Base-by-base conservation (phyloP, 371 early-diverging fungal genomes). In the Capniomyces stellatus region DNA sequence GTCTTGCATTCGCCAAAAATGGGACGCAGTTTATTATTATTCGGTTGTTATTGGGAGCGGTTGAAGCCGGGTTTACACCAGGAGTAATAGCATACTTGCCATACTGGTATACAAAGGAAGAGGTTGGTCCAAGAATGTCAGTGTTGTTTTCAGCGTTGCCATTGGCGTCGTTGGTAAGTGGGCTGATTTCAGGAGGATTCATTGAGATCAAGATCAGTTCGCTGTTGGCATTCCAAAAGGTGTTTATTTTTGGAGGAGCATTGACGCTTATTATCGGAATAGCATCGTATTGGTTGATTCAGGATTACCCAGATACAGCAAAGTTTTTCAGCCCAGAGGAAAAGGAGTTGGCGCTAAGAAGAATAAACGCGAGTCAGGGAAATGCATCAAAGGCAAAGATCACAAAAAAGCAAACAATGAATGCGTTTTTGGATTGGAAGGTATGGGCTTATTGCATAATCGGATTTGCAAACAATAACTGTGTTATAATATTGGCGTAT, bases 11-110 rank as follows among this genome's bases (percentile, higher is more conserved):
- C 22, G 57, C 40, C 6, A 51, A 48, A 42, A 39, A 30, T 19
- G 30, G 43, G 22, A 28, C 29, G 64, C 60, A 63, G 23, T 56
- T 55, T 41, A 58, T 64, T 55, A 67, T 67, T 15, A 49, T 69
- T 28, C 71, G 84, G 3, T 78, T 79, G 57, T 74, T 82, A 49
- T 57, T 80, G n/a, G 85, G 85, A 28, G 59, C 77, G 23, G 63
- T 77, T 15, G 86, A 85, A 58, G 74, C 77, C 49, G 83, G 79
- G 3, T 75, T 83, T 58, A 76, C 79, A 51, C 86, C 85, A 21
- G 84, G 85, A 35, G 72, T 79, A 40, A 67, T 81, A 15, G 82
- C 70, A 55, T 73, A 77, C 60, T 61, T 83, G 28, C 77, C 83
- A 28, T 70, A 71, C 44, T 88, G 85, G 85, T 88, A 86, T 55